Base-by-base conservation (phyloP, 176 grass and related monocot species). In the Canna indica region DNA sequence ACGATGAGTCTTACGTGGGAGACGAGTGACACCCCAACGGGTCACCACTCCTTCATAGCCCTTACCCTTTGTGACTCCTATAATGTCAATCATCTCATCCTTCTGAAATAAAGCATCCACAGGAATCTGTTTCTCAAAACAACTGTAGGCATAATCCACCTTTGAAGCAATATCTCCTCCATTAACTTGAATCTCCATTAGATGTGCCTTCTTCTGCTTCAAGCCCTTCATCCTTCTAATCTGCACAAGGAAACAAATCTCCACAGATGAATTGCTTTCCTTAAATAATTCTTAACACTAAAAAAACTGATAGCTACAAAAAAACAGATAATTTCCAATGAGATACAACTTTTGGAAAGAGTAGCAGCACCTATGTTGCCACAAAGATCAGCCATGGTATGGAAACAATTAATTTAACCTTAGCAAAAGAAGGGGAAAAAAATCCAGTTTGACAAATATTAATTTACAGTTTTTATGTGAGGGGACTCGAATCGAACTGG, bases 51-150 rank as follows among this genome's bases (percentile, higher is more conserved):
- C 91, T 75, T 95, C 91, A 1, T 95, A 95, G 3, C 91, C 91
- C 87, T 95, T 95, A 82, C 91, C 91, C 76, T 90, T 95, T n/a
- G 87, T 95, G 15, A 95, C 91, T 59, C 91, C 91, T n/a, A 95
- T 95, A 47, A 90, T 85, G 59, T 95, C 91, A 68, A 95, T 95
- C 91, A 95, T 95, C 75, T 95, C 91, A 69, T 95, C 91, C 44
- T 95, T 95, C 50, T 85, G 80, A 44, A 95, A 95, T 1, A 95
- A 85, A 1, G 91, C 84, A 53, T 95, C 87, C 45, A 95, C 65
- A 0, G 91, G 84, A 13, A 95, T 77, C 36, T 88, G 80, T 74
- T 95, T 95, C 80, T 95, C 91, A 65, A 95, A 95, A 74, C 90
- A 90, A 0, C 75, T 84, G 69, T 83, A 90, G 22, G 87, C 91